These are phyloP conservation scores for Trapa bicornis DNA, from an alignment of 345 rosid species.

Conservation along the genomic window DNA sequence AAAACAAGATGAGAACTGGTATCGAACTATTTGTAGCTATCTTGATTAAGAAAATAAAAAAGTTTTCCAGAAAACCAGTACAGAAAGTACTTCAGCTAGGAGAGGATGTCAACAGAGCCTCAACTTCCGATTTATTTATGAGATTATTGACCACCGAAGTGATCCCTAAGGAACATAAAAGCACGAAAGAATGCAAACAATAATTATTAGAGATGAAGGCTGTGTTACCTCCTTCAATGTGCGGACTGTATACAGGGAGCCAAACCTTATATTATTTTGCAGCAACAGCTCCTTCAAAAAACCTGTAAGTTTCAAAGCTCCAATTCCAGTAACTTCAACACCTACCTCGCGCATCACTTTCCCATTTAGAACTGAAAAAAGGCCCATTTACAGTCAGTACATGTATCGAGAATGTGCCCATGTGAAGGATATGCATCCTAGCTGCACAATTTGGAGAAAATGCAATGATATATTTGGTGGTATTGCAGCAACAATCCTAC, in stretches of 20 bases:
- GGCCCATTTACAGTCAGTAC: conserved; percentile 7
- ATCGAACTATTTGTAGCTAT: too few species aligned
- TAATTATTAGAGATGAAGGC: conserved; percentile 12
- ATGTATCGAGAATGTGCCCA: background rate
- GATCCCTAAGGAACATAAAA: too few species aligned
- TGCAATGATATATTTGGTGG: background rate
- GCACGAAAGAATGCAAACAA: too few species aligned
- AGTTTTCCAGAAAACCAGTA: background rate
- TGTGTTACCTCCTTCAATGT: conserved; percentile 72
- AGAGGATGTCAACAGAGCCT: too few species aligned
- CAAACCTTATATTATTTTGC: too few species aligned
- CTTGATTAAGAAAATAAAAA: too few species aligned
- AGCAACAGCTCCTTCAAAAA: too few species aligned
- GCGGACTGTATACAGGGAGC: conserved; percentile 24
- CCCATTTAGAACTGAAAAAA: conserved; percentile 61
- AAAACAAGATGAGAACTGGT: background rate
- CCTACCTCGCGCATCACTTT: conserved; percentile 86
- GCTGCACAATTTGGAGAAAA: background rate
- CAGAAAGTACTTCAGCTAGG: background rate
- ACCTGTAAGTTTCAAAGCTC: too few species aligned
- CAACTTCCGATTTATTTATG: too few species aligned
- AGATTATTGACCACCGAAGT: too few species aligned
- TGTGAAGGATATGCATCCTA: background rate
- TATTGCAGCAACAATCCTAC: background rate
- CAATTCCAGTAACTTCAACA: conserved; percentile 26